Evolutionary conservation across 31 red algal genomes (phyloP).

Genomic region (Endocladia muricata): DNA sequence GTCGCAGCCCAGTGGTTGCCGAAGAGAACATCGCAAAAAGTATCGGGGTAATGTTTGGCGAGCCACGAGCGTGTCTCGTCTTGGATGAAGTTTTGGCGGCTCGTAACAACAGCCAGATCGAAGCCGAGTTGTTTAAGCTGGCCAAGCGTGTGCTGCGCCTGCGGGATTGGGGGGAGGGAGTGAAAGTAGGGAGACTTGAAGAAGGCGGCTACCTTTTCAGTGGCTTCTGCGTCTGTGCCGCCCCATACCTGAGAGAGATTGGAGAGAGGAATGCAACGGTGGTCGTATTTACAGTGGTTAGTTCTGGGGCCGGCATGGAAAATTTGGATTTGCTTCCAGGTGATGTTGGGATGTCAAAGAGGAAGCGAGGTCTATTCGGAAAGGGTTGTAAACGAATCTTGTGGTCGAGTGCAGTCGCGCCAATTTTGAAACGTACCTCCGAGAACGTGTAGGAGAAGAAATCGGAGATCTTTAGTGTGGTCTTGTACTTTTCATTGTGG

Average conservation of each 20-base stretch:
- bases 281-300: too few relatives aligned
- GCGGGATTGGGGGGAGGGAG: slow-evolving; percentile 42
- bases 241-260: slow-evolving; percentile 66
- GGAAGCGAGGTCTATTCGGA: neutral
- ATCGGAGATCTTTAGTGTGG: slow-evolving; percentile 22
- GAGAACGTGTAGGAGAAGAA: slow-evolving; percentile 68
- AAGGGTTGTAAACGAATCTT: neutral
- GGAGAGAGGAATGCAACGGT: too few relatives aligned
- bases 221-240: slow-evolving; percentile 67
- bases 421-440: slow-evolving; percentile 34
- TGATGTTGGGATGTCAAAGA: neutral
- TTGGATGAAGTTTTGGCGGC: slow-evolving; percentile 73
- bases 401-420: too few relatives aligned
- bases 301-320: too few relatives aligned
- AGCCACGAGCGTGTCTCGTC: slow-evolving; percentile 68
- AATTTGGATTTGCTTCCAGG: neutral
- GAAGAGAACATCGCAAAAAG: slow-evolving; percentile 61
- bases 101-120: slow-evolving; percentile 79
- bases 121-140: slow-evolving; percentile 41
- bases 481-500: slow-evolving; percentile 74
- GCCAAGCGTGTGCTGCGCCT: slow-evolving; percentile 40
- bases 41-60: slow-evolving; percentile 19
- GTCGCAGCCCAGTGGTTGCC: slow-evolving; percentile 79
- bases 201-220: slow-evolving; percentile 70
- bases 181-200: slow-evolving; percentile 59